Percentiles rank a stretch among this genome's conserved stretches.
phyloP scores from a whole-genome alignment of 768 basidiomycete species.

The Omphalotus guepiniiformis region DNA sequence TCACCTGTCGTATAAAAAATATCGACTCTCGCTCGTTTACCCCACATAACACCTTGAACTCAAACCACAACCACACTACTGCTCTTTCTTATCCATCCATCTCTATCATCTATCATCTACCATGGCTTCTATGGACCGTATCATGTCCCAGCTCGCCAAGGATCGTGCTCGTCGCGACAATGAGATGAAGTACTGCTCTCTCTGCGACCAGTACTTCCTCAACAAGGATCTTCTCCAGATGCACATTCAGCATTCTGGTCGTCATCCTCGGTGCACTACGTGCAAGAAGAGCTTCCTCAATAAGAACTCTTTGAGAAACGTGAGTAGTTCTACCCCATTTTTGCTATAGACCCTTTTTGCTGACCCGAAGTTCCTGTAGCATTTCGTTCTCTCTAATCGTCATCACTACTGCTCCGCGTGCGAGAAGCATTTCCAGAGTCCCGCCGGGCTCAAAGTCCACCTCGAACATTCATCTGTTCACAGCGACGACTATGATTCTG shows the following conservation, averaged over 20 bases:
- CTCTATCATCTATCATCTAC: neutral
- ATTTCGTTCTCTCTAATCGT: slow-evolving; percentile 22
- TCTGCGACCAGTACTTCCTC: slow-evolving; percentile 31
- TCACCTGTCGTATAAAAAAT: neutral
- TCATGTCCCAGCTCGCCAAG: neutral
- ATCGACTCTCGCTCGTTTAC: no score
- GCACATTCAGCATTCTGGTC: slow-evolving; percentile 23
- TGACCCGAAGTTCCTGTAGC: slow-evolving; percentile 19
- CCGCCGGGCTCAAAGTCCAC: slow-evolving; percentile 26
- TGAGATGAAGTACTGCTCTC: slow-evolving; percentile 24
- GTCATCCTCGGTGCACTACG: slow-evolving; percentile 26
- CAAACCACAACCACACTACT: neutral
- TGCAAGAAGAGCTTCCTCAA: slow-evolving; percentile 28
- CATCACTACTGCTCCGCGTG: slow-evolving; percentile 29
- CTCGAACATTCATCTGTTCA: slow-evolving; percentile 25
- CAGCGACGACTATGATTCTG: slow-evolving; percentile 13
- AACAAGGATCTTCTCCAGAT: slow-evolving; percentile 20
- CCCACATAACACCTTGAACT: neutral
- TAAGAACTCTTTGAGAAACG: slow-evolving; percentile 26
- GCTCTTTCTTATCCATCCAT: neutral
- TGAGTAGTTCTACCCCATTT: slow-evolving; percentile 11
- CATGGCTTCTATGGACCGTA: neutral
- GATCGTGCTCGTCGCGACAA: neutral
- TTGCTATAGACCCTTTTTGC: neutral
- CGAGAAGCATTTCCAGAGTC: slow-evolving; percentile 23